phyloP scores from a whole-genome alignment of 2,329 filamentous ascomycete species.

The Venturia aucupariae region DNA sequence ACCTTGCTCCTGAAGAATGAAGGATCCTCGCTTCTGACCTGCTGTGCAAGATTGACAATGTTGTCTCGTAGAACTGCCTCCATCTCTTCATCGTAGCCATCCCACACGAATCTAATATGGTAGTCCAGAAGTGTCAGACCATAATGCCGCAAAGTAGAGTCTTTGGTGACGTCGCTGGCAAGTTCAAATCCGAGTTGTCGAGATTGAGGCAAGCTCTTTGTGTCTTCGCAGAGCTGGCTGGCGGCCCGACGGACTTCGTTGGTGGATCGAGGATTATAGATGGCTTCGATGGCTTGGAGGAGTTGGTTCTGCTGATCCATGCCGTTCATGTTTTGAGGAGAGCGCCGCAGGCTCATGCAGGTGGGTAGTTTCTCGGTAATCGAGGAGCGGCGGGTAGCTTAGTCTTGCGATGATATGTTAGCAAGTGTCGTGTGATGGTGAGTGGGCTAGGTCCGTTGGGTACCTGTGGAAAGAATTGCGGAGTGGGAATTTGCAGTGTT shows the following conservation, averaged over 20 bases:
- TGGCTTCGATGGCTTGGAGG: conserved; percentile 74
- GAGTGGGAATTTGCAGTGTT: neutral
- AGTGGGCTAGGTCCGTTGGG: neutral
- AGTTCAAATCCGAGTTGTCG: conserved; percentile 78
- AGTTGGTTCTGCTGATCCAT: conserved; percentile 29
- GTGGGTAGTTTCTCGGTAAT: neutral
- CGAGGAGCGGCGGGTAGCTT: neutral
- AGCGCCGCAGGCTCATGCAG: neutral
- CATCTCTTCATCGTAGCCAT: conserved; percentile 61
- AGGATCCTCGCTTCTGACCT: conserved; percentile 63
- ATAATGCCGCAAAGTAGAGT: conserved; percentile 82
- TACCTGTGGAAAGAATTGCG: neutral
- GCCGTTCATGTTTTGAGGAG: conserved; percentile 14
- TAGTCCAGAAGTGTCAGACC: conserved; percentile 87
- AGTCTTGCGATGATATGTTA: neutral
- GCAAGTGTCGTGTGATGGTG: neutral
- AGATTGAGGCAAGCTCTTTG: conserved; percentile 71
- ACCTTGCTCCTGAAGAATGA: conserved; percentile 86
- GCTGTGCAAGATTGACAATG: conserved; percentile 68
- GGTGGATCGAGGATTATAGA: conserved; percentile 71
- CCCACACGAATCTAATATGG: conserved; percentile 77
- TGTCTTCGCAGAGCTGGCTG: conserved; percentile 72
- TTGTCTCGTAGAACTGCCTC: conserved; percentile 61
- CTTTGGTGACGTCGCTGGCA: conserved; percentile 64
- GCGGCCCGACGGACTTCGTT: conserved; percentile 78